Base-by-base conservation (phyloP, 2,329 filamentous ascomycete genomes). In the Cladobotryum mycophilum region DNA sequence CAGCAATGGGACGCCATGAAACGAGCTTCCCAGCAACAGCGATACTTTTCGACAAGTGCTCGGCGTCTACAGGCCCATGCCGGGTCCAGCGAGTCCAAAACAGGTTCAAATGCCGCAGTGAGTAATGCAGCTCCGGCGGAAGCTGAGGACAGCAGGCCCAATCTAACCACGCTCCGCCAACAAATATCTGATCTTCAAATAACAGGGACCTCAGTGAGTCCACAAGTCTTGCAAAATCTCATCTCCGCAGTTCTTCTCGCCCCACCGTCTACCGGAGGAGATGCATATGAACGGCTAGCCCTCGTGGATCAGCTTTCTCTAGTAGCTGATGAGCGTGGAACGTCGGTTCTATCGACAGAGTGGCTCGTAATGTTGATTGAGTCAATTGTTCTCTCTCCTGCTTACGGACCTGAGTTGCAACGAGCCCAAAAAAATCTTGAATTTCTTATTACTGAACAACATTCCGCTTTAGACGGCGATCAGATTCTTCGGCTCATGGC, bases 361-460 rank as follows among this genome's bases (percentile, higher is more conserved):
- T 63, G 84, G 47, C 69, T 84, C 45, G 68, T 76, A 12, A 60
- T 69, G 9, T 64, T 79, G 34, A 71, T 80, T 13, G 70, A 74
- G 49, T 61, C 66, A 4, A 62, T 71, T 1, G 63, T 69, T 12
- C 43, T 35, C 12, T 69, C 67, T 3, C 62, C 65, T 2, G 60
- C 61, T 2, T 65, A 63, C 36, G 62, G 61, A 0, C 45, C 56
- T 0, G 57, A 64, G 48, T 68, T 76, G 8, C 61, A 67, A 18
- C 62, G 65, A 12, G 66, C 76, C 9, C 72, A 73, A 52, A 56
- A 61, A 15, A 73, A 74, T 15, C 64, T 82, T 15, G 73, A 77
- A 55, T 58, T 64, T 4, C 62, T 80, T 4, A 61, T 76, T n/a
- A 54, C 64, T 0, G 66, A 72, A 44, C 64, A 63, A 4, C 58